Evolutionary conservation across 306 rosid genomes (phyloP), one percentile per base, ranked within the genome.

Genomic region (Vigna hirtella): DNA sequence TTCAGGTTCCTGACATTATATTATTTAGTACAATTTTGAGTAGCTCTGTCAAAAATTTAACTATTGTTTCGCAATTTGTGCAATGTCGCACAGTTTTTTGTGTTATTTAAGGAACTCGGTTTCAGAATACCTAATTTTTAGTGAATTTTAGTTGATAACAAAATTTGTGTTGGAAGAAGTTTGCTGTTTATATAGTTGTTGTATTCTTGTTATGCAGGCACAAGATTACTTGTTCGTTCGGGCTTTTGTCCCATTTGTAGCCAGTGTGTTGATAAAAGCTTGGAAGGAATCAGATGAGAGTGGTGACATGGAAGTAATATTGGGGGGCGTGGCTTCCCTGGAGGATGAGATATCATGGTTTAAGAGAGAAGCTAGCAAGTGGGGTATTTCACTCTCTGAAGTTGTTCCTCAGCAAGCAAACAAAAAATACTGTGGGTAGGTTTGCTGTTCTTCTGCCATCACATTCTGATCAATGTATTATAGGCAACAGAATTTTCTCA

Each of bases 181-280:
- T 45, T 45, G 15, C 12, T 45, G 50, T 45, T 45, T 13, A 9
- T 22, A 14, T 22, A 14, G 65, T 17, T 50, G 11, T 66, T 43
- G 18, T 6, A 2, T 36, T 2, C 58, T 4, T 73, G 43, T 58
- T 50, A 3, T 86, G 82, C 85, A 92, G 97, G 91, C 90, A 28
- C 96, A 92, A 32, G 97, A 94, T 57, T 94, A 85, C 90, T 32
- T 87, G 79, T 92, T 95, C 70, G 93, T 89, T 5, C 83, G 97
- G 78, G 89, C 87, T 0, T 88, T 89, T 69, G 92, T 87, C 16
- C 87, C 93, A 24, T 92, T 95, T 77, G 85, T 51, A 7, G 97
- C 85, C 8, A 88, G 88, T 74, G 82, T 89, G 32, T 58, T 92
- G 56, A 65, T 90, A 16, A 95, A 92, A 56, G 93, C 97, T 61